A percentile compares a stretch with the other conserved stretches of the same genome.
These are phyloP conservation scores for Senna siamea DNA, from an alignment of 306 rosid species.

Conservation along the genomic window DNA sequence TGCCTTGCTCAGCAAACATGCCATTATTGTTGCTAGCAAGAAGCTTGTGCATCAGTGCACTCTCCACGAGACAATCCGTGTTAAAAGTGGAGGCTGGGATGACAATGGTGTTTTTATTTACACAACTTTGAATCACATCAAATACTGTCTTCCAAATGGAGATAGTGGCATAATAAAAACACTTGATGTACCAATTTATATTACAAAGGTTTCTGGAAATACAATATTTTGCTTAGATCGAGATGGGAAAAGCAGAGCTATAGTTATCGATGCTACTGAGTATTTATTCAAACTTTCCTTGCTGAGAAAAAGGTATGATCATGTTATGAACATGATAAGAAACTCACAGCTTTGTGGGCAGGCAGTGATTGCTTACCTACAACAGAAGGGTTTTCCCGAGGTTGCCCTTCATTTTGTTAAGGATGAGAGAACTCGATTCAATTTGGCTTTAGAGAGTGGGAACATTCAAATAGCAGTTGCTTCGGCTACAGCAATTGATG, in stretches of 20 bases:
- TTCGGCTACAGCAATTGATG: conserved; percentile 91
- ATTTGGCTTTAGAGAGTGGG: conserved; percentile 96
- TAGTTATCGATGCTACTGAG: conserved; percentile 84
- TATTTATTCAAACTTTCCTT: conserved; percentile 86
- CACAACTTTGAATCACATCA: conserved; percentile 88
- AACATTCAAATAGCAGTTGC: conserved; percentile 94
- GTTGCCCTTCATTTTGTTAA: conserved; percentile 97
- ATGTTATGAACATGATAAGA: conserved; percentile 93
- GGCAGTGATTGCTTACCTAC: conserved; percentile 94
- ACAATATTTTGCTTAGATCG: conserved; percentile 86
- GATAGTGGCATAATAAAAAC: conserved; percentile 93
- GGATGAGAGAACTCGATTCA: conserved; percentile 90
- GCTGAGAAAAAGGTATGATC: conserved; percentile 74
- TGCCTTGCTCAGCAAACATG: conserved; percentile 96
- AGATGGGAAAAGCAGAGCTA: conserved; percentile 82
- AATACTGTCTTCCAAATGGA: conserved; percentile 92
- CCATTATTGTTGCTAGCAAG: conserved; percentile 82
- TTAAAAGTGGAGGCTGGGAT: conserved; percentile 98
- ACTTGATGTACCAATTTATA: conserved; percentile 88
- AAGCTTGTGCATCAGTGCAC: conserved; percentile 94
- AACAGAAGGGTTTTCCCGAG: conserved; percentile 96
- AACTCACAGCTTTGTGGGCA: conserved; percentile 96
- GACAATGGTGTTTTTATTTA: conserved; percentile 92
- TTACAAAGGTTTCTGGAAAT: conserved; percentile 81
- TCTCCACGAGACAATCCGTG: conserved; percentile 94